Evolutionary conservation across 371 early-diverging fungal species (phyloP).

Genomic region (Rhizopus sp.): DNA sequence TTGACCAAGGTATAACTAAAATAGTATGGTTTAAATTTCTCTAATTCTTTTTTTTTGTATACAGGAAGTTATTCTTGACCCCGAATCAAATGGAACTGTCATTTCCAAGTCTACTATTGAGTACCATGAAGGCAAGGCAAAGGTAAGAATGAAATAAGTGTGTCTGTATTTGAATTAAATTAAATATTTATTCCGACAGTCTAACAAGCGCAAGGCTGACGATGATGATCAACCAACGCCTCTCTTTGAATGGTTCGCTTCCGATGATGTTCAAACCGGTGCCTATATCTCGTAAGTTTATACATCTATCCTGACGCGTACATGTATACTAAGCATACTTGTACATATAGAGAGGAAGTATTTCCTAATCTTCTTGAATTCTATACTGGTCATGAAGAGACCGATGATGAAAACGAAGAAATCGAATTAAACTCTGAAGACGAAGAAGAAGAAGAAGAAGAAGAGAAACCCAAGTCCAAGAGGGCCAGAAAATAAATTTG

Average conservation of each 20-base stretch:
- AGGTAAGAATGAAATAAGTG: constrained; percentile 4
- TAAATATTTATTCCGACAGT: background rate
- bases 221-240: constrained; percentile 37
- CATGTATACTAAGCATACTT: background rate
- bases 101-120: constrained; percentile 44
- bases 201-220: constrained; percentile 50
- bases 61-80: constrained; percentile 45
- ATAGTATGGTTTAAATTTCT: background rate
- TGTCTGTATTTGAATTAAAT: background rate
- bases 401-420: constrained; percentile 31
- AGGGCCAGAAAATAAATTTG: constrained; percentile 12
- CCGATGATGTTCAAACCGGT: constrained; percentile 44
- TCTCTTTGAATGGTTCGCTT: constrained; percentile 51
- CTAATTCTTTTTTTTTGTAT: background rate
- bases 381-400: constrained; percentile 24
- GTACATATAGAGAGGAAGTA: constrained; percentile 38
- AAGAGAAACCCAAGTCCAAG: constrained; percentile 15
- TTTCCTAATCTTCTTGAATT: constrained; percentile 44
- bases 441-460: constrained; percentile 17
- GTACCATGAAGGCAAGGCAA: constrained; percentile 55
- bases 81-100: constrained; percentile 38
- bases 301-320: constrained; percentile 4
- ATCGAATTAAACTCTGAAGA: constrained; percentile 36
- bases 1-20: constrained; percentile 44
- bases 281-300: constrained; percentile 34